Evolutionary conservation across 495 filamentous ascomycete genomes (phyloP).

Genomic region (Terfezia claveryi): DNA sequence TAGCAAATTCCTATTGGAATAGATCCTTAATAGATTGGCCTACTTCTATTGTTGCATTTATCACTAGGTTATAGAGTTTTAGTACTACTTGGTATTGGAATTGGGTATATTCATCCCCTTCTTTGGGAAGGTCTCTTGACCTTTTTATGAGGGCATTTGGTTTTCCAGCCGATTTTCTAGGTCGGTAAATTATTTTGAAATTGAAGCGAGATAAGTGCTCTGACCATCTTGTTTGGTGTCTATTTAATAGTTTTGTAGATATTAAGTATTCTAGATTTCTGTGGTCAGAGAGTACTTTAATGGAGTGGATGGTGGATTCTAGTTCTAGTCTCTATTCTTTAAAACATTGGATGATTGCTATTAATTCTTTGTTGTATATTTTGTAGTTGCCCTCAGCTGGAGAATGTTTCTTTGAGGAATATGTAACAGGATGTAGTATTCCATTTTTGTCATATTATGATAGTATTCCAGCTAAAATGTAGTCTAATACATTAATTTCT

Average conservation of each 20-base stretch:
- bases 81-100: neutral
- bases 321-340: conserved; percentile 6
- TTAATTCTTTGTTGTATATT: too few relatives aligned
- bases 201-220: conserved; percentile 15
- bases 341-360: conserved; percentile 9
- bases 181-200: conserved; percentile 17
- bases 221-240: conserved; percentile 7
- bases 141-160: conserved; percentile 7
- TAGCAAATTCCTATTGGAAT: neutral
- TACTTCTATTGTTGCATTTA: neutral
- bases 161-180: conserved; percentile 8
- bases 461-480: conserved; percentile 4
- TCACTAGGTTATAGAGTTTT: neutral
- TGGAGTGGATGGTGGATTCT: neutral
- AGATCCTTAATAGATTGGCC: neutral
- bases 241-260: conserved; percentile 10
- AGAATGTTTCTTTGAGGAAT: conserved; percentile 14
- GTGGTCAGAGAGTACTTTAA: conserved; percentile 6
- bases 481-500: conserved; percentile 12
- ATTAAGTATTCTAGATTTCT: conserved; percentile 13
- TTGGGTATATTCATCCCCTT: neutral
- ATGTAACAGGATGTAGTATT: conserved; percentile 9
- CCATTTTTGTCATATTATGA: conserved; percentile 3
- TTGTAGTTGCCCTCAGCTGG: conserved; percentile 20
- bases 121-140: conserved; percentile 2